phyloP scores from a whole-genome alignment of 768 basidiomycete genomes.

The Sporobolomyces roseus region DNA sequence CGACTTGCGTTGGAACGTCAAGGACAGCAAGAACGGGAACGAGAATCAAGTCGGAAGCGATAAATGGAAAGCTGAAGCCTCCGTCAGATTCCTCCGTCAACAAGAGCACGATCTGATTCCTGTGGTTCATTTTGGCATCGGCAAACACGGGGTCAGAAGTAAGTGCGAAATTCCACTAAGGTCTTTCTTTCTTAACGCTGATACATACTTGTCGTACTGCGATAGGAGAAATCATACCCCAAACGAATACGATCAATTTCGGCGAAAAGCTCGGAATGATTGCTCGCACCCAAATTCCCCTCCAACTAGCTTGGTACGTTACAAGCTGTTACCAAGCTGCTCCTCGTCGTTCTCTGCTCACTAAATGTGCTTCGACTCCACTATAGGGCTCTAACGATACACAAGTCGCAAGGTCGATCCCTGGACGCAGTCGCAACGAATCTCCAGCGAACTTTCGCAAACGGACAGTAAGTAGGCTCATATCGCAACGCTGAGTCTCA shows the following conservation, averaged over 20 bases:
- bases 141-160: not conserved
- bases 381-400: slow-evolving; percentile 54
- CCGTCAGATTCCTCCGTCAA: slow-evolving; percentile 3
- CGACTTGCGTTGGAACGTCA: not conserved
- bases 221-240: slow-evolving; percentile 12
- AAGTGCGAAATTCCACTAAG: not conserved
- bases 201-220: too few relatives aligned
- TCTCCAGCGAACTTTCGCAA: slow-evolving; percentile 75
- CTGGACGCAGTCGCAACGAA: slow-evolving; percentile 90
- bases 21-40: not conserved
- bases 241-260: not conserved
- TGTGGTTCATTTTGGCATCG: slow-evolving; percentile 30
- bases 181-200: not conserved
- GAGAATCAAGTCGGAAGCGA: slow-evolving; percentile 15
- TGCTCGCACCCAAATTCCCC: slow-evolving; percentile 72
- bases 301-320: slow-evolving; percentile 90
- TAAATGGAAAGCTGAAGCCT: slow-evolving; percentile 32
- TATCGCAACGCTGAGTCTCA: not conserved
- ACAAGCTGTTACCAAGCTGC: too few relatives aligned
- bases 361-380: too few relatives aligned
- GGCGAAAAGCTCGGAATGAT: slow-evolving; percentile 20
- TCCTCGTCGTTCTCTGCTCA: slow-evolving; percentile 53
- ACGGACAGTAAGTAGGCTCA: slow-evolving; percentile 47
- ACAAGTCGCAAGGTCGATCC: slow-evolving; percentile 95
- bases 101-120: slow-evolving; percentile 17